Conservation (phyloP, 345 rosid genomes). For the Dimocarpus longan region DNA sequence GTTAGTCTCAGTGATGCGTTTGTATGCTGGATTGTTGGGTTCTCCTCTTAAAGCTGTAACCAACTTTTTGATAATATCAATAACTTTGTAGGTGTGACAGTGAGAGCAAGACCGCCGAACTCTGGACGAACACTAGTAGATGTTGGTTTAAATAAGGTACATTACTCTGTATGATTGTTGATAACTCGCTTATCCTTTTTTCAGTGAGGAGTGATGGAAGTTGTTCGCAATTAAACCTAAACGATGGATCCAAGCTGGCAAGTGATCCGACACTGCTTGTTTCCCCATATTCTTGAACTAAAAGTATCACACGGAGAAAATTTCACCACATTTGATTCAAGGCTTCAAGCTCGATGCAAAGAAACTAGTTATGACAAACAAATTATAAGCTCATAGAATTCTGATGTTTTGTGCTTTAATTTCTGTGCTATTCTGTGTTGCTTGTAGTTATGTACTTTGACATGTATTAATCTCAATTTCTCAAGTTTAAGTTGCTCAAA, state of each 20-base stretch:
- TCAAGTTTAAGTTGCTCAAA: neutral
- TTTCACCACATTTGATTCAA: neutral
- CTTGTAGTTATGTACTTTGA: neutral
- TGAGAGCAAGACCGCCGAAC: conserved; percentile 53
- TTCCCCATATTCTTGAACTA: neutral
- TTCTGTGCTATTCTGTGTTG: neutral
- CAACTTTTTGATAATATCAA: conserved; percentile 16
- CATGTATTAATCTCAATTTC: neutral
- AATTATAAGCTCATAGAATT: conserved; percentile 1
- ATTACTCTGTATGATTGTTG: conserved; percentile 7
- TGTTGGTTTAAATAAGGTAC: conserved; percentile 89
- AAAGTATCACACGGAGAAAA: neutral
- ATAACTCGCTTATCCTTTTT: neutral
- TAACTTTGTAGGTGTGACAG: conserved; percentile 65
- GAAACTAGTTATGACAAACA: neutral
- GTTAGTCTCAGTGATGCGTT: neutral
- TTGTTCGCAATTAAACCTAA: neutral
- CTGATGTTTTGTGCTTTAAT: neutral
- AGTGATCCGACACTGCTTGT: neutral
- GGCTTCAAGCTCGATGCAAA: neutral
- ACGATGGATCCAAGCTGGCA: neutral
- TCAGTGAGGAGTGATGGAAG: too few relatives aligned
- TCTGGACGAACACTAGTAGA: conserved; percentile 64
- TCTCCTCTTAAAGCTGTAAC: neutral
- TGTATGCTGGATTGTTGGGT: neutral